Base-by-base conservation (phyloP, 2,329 filamentous ascomycete genomes). In the Ceratocystis alfenasii region DNA sequence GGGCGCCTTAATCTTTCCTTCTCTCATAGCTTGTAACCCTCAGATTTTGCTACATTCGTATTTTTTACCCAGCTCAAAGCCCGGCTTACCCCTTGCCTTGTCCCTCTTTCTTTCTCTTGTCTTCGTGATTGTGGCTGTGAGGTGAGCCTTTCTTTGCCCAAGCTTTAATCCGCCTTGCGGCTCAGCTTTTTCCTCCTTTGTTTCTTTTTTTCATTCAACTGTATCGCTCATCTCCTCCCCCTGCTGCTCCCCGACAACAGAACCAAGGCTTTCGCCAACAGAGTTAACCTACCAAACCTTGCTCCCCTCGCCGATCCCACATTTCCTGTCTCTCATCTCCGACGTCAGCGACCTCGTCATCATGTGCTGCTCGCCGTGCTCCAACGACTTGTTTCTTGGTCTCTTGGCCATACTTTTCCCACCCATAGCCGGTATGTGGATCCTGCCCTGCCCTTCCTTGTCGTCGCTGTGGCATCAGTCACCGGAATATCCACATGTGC, bases 371-470 rank as follows among this genome's bases (percentile, higher is more conserved):
- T 57, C 10, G 25, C 53, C 12, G 25, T 57, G 53, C 22, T 77
- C 79, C 66, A 72, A 79, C 63, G 84, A 87, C 73, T 75, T 84
- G 71, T 86, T 87, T 73, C 82, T 87, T 69, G 83, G 80, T 73
- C 71, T 87, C 48, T 74, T 87, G 69, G 85, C 85, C 73, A 77
- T 87, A 67, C 76, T 87, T 70, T 87, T 87, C 73, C 85, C 85
- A 44, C 85, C 85, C 68, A 75, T 87, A 65, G 78, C 85, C 67
- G 84, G 84, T 87, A 78, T 72, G 81, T 77, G 12, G 20, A 53
- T 10, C 7, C 20, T 20, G 20, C 20, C 20, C 8, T 53, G 48
- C 36, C 28, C 28, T 28, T 22, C 36, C 36, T 41, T 41, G 10
- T 12, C 10, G 5, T 53, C 48, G 48, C 20, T 1, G 8, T 53